phyloP scores from a whole-genome alignment of 805 yeast genomes.

The Kuraishia hungarica region DNA sequence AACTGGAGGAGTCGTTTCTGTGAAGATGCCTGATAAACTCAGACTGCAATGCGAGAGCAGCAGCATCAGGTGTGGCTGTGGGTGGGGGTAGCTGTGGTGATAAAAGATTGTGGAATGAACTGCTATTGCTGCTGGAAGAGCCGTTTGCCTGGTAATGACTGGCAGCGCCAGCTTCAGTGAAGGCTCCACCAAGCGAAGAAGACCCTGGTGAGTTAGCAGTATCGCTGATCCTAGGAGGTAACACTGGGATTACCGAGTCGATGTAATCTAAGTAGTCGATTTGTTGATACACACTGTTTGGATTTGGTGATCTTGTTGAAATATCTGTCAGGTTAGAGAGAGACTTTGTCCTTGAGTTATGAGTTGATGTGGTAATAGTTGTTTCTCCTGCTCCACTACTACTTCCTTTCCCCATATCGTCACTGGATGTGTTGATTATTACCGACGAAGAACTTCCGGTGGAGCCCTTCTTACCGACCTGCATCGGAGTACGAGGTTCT shows the following conservation, averaged over 20 bases:
- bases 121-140: neutral
- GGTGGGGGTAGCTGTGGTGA: constrained; percentile 1
- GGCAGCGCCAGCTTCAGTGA: neutral
- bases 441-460: neutral
- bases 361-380: neutral
- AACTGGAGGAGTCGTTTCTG: constrained; percentile 21
- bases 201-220: neutral
- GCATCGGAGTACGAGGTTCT: neutral
- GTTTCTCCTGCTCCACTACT: neutral
- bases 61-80: constrained; percentile 1
- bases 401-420: neutral
- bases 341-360: neutral
- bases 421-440: neutral
- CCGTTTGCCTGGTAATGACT: neutral
- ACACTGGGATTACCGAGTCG: constrained; percentile 23
- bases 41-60: neutral
- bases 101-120: neutral
- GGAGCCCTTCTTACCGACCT: neutral
- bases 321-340: neutral
- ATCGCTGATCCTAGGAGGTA: constrained; percentile 10
- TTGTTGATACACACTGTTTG: constrained; percentile 2
- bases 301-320: neutral
- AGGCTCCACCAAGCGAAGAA: neutral
- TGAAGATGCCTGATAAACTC: constrained; percentile 20
- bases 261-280: constrained; percentile 16